A percentile compares a stretch with the other conserved stretches of the same genome.
Conservation (phyloP, 331 rosid genomes). For the Dryas integrifolia region DNA sequence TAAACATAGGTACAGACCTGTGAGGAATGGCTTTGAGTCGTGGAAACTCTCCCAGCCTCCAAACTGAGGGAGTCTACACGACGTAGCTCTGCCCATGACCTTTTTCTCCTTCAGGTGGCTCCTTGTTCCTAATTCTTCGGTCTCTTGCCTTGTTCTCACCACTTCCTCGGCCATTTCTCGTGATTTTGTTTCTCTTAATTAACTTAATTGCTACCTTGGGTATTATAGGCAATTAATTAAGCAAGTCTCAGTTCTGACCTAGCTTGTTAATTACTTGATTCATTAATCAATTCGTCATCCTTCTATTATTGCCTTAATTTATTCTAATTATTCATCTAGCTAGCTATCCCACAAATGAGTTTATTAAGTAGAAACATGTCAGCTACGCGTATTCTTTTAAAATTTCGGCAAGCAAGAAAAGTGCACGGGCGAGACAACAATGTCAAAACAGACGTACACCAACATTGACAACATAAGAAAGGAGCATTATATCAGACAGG, state of each 20-base stretch:
- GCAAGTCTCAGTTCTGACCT: background rate
- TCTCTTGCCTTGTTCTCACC: background rate
- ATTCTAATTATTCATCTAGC: no score
- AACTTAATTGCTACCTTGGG: background rate
- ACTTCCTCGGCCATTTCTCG: slow-evolving; percentile 1
- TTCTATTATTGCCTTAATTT: no score
- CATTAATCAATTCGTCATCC: no score
- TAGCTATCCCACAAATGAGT: no score
- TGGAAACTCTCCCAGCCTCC: slow-evolving; percentile 76
- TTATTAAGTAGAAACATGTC: no score
- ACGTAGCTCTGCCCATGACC: slow-evolving; percentile 66
- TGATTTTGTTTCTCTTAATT: background rate
- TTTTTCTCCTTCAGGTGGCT: slow-evolving; percentile 29
- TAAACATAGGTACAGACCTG: slow-evolving; percentile 26
- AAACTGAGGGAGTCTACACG: slow-evolving; percentile 71
- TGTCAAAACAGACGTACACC: no score
- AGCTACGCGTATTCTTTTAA: no score
- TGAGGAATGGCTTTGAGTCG: slow-evolving; percentile 15
- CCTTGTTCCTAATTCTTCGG: background rate
- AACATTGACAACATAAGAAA: no score
- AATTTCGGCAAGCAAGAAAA: no score
- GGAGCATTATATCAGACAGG: no score
- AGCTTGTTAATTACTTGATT: no score
- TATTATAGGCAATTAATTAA: slow-evolving; percentile 1
- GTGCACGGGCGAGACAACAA: no score